Base-by-base conservation (phyloP, 2,329 filamentous ascomycete species). In the Verticillium dahliae region DNA sequence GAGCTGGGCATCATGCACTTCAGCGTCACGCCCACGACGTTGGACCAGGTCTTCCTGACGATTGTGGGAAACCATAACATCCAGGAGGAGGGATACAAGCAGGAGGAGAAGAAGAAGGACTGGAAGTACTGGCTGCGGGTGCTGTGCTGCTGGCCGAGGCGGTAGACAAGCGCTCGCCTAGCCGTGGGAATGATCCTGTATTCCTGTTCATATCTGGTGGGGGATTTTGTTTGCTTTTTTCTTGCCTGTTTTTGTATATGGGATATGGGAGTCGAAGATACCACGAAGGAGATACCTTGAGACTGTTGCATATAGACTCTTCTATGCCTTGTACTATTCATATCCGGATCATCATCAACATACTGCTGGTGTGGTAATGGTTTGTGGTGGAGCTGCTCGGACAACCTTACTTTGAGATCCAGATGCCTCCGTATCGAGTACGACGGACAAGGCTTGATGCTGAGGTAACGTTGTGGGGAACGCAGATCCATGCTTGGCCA, bases 1-100 rank as follows among this genome's bases (percentile, higher is more conserved):
- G 74, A 76, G 4, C 74, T 97, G 34, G 90, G 90, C 0, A 82
- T 97, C 57, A 89, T 91, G 71, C 91, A 96, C 73, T 97, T 94
- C 74, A 92, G 89, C 58, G 91, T 97, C 66, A 90, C 86, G 62
- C 91, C 91, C 31, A 95, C 92, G 18, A 96, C 91, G 15, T 77
- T 97, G 52, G 93, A 97, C 71, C 91, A 97, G 74, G 92, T 97
- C 0, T 97, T 97, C 74, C 75, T 97, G 72, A 84, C 83, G 33
- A 95, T 97, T 70, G 92, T 97, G 0, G 88, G 88, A 1, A 84
- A 87, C 73, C 90, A 96, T 72, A 87, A 92, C 72, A 84, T 94
- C 6, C 80, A 87, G 66, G 91, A 96, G 72, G 92, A 94, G 76
- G 82, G 84, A 27, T 83, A 82, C 58, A 45, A 37, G 15, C 50